Percentiles rank a stretch among this genome's conserved stretches.
Evolutionary conservation across 345 rosid genomes (phyloP).

Genomic region (Corchorus olitorius): DNA sequence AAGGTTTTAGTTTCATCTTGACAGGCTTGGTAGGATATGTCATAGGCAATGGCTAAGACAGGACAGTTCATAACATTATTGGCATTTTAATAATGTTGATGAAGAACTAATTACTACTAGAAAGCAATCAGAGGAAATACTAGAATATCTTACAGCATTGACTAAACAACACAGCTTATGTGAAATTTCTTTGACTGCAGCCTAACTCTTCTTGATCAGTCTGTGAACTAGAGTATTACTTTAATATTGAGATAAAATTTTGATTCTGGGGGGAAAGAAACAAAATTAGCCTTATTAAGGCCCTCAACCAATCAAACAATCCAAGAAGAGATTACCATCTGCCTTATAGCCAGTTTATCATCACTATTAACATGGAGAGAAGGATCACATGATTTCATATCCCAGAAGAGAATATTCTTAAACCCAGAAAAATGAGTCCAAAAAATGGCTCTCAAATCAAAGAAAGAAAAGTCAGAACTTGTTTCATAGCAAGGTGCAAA

Average conservation of each 20-base stretch:
- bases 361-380: background rate
- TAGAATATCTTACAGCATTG: background rate
- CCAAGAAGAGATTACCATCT: background rate
- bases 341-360: background rate
- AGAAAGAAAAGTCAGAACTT: conserved; percentile 4
- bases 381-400: background rate
- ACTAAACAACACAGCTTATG: background rate
- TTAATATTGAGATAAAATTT: background rate
- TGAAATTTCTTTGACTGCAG: background rate
- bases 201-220: background rate
- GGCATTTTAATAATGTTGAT: too few species aligned
- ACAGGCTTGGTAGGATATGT: background rate
- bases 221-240: background rate
- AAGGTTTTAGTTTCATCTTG: background rate
- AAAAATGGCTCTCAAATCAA: background rate
- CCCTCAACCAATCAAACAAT: background rate
- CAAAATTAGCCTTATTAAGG: background rate
- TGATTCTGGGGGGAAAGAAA: background rate
- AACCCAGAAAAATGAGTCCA: conserved; percentile 8
- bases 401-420: background rate
- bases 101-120: too few species aligned
- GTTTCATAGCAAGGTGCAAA: background rate
- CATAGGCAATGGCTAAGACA: background rate
- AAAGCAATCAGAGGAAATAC: background rate
- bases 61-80: background rate